phyloP scores from a whole-genome alignment of 352 stramenopile species.

The Phytophthora chlamydospora region DNA sequence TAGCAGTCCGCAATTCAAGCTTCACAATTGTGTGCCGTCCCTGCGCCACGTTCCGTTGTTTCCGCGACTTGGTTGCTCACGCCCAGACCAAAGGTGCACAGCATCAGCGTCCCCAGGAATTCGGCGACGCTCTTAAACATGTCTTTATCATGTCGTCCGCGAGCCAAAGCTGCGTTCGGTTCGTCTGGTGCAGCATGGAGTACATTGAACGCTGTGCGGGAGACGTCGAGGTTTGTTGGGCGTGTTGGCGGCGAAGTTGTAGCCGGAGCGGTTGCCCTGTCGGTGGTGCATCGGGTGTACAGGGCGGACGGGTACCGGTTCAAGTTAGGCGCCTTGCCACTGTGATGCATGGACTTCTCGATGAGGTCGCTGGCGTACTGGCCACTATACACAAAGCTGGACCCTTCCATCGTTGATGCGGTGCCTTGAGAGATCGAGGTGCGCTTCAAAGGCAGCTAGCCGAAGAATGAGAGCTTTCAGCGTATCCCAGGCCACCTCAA shows the following conservation, averaged over 20 bases:
- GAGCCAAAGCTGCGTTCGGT: constrained; percentile 35
- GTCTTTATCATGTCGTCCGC: constrained; percentile 24
- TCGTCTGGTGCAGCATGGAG: constrained; percentile 38
- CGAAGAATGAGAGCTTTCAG: constrained; percentile 12
- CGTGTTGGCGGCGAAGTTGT: constrained; percentile 34
- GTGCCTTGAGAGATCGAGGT: background rate
- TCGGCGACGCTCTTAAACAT: constrained; percentile 44
- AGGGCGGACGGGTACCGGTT: constrained; percentile 23
- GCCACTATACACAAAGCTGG: constrained; percentile 31
- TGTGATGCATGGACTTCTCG: constrained; percentile 27
- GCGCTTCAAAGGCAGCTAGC: constrained; percentile 6
- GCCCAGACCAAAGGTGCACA: constrained; percentile 54
- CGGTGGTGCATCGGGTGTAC: constrained; percentile 27
- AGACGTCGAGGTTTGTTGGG: constrained; percentile 31
- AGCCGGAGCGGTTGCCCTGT: constrained; percentile 12
- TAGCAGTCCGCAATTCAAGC: too few species aligned
- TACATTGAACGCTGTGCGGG: constrained; percentile 19
- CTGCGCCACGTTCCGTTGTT: constrained; percentile 62
- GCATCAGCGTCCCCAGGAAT: constrained; percentile 58
- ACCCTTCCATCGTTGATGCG: constrained; percentile 18
- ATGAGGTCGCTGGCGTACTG: constrained; percentile 39
- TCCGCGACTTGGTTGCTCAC: constrained; percentile 58
- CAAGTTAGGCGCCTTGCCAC: constrained; percentile 19
- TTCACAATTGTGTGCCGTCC: too few species aligned
- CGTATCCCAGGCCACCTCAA: background rate